Evolutionary conservation across 176 grass and related monocot genomes (phyloP).

Genomic region (Lolium perenne): DNA sequence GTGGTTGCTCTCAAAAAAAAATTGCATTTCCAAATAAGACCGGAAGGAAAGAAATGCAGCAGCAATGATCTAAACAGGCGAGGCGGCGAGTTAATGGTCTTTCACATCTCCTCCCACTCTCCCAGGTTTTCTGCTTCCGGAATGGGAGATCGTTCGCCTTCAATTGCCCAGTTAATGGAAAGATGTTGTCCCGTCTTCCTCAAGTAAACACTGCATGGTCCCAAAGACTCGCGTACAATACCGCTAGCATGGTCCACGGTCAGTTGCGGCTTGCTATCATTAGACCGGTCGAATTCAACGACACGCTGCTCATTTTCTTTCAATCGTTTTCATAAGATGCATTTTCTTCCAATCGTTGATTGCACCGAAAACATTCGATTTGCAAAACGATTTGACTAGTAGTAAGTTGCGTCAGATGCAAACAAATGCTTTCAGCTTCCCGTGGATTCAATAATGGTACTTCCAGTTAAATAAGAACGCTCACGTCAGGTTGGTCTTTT

Average conservation of each 20-base stretch:
- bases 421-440: not conserved
- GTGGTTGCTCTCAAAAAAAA: too few species aligned
- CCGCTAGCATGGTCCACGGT: slow-evolving; percentile 23
- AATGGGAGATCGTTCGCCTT: not conserved
- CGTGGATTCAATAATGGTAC: not conserved
- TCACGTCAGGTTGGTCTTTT: not conserved
- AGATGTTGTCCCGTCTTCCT: slow-evolving; percentile 39
- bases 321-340: not conserved
- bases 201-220: slow-evolving; percentile 1
- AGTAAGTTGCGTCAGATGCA: too few species aligned
- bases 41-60: not conserved
- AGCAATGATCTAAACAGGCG: not conserved
- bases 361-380: not conserved
- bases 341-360: not conserved
- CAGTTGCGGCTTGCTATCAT: slow-evolving; percentile 39
- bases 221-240: slow-evolving; percentile 5
- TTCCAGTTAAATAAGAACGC: not conserved
- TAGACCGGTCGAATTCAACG: slow-evolving; percentile 6
- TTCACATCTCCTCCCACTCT: not conserved
- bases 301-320: not conserved
- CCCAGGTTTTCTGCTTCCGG: not conserved
- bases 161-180: not conserved
- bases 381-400: too few species aligned
- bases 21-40: too few species aligned
- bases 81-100: not conserved